Conservation (phyloP, 306 rosid species). For the Aeschynomene evenia region DNA sequence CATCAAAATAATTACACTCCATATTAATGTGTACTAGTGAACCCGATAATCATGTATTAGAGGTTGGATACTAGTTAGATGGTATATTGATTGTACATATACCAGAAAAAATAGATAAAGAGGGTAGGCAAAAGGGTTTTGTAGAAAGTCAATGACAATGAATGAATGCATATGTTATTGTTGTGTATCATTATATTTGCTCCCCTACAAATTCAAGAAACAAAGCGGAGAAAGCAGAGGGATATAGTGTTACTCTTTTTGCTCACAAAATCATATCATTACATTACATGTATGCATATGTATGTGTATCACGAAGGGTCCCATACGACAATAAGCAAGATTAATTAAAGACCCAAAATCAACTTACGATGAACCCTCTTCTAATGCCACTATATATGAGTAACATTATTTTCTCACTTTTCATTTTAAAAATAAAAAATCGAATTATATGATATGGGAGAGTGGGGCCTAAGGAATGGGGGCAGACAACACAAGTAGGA, state of each 20-base stretch:
- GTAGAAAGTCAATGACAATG: conserved; percentile 41
- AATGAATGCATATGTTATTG: too few species aligned
- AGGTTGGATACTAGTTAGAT: too few species aligned
- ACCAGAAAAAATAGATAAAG: too few species aligned
- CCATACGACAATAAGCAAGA: too few species aligned
- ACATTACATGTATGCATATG: too few species aligned
- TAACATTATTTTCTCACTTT: background rate
- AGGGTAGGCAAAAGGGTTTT: conserved; percentile 19
- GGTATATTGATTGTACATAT: too few species aligned
- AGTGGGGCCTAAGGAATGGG: conserved; percentile 49
- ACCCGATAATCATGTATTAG: too few species aligned
- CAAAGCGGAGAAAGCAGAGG: conserved; percentile 27
- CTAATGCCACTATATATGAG: background rate
- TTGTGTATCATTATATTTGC: conserved; percentile 36
- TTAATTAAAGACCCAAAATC: too few species aligned
- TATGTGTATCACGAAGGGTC: too few species aligned
- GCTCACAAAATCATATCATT: conserved; percentile 26
- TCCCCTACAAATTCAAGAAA: too few species aligned
- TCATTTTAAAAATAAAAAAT: conserved; percentile 20
- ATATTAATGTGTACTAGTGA: too few species aligned
- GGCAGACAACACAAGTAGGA: conserved; percentile 57
- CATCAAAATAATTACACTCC: too few species aligned
- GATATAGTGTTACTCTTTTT: conserved; percentile 24
- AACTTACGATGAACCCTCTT: background rate
- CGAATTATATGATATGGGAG: conserved; percentile 44